phyloP scores from a whole-genome alignment of 1,284 basidiomycete species.

The Pascua guehoae region DNA sequence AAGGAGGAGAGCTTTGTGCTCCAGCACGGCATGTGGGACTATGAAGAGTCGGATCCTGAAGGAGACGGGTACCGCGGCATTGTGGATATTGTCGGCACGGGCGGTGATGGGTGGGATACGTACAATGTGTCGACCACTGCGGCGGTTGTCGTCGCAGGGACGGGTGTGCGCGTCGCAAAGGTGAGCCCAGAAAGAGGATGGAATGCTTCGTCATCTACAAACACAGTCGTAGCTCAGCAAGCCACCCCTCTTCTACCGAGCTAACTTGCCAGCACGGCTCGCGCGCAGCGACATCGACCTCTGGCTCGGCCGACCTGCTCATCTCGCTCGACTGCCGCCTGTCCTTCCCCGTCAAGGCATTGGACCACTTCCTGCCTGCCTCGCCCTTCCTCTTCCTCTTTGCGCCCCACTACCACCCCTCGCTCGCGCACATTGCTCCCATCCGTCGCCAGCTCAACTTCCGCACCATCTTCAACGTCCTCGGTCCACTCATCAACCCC shows the following conservation, averaged over 20 bases:
- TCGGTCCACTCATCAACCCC: constrained; percentile 94
- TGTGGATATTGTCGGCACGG: constrained; percentile 67
- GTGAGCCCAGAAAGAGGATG: constrained; percentile 51
- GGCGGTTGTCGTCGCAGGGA: constrained; percentile 88
- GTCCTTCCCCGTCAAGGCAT: constrained; percentile 64
- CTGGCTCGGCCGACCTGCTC: constrained; percentile 90
- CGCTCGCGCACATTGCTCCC: constrained; percentile 78
- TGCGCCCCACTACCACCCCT: constrained; percentile 88
- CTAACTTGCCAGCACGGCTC: constrained; percentile 70
- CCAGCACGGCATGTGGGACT: constrained; percentile 44
- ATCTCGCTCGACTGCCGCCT: constrained; percentile 77
- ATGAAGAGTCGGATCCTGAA: constrained; percentile 42
- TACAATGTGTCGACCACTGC: constrained; percentile 98
- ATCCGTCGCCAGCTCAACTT: constrained; percentile 84
- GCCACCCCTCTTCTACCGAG: background rate
- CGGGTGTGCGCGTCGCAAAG: constrained; percentile 89
- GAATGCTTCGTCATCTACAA: background rate
- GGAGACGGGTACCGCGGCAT: constrained; percentile 45
- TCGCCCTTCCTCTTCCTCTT: constrained; percentile 90
- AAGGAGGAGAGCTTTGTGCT: constrained; percentile 11
- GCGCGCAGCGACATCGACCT: constrained; percentile 87
- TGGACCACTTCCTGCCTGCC: constrained; percentile 54
- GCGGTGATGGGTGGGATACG: constrained; percentile 95
- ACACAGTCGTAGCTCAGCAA: background rate
- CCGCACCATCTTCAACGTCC: constrained; percentile 94